Conservation (phyloP, 306 rosid genomes). For the Ammopiptanthus mongolicus region DNA sequence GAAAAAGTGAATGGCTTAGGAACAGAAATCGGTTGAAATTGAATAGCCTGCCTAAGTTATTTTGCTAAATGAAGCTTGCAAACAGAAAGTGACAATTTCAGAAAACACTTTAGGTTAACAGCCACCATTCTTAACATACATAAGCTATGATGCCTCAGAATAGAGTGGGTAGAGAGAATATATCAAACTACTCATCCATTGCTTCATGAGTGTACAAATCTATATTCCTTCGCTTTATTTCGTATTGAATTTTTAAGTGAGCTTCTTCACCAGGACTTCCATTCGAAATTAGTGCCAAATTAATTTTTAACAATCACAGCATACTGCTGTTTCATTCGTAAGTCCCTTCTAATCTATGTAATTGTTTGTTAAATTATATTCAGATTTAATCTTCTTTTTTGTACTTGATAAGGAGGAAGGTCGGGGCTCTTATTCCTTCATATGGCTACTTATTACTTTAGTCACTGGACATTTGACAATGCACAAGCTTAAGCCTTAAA, state of each 20-base stretch:
- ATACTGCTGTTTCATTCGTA: too few species aligned
- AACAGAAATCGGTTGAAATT: background rate
- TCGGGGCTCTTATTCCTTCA: too few species aligned
- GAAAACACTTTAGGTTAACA: background rate
- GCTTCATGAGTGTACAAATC: background rate
- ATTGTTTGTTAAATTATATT: too few species aligned
- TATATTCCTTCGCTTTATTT: background rate
- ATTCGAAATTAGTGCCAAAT: background rate
- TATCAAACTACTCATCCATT: background rate
- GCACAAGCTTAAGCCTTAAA: too few species aligned
- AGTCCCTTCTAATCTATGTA: too few species aligned
- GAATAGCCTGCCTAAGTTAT: background rate
- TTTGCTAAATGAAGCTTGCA: background rate
- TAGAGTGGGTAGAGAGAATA: background rate
- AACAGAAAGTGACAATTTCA: background rate
- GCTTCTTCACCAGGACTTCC: background rate
- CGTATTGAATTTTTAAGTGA: background rate
- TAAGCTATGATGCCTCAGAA: background rate
- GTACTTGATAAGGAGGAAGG: too few species aligned
- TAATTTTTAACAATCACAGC: too few species aligned
- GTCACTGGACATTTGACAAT: too few species aligned
- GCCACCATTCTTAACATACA: background rate
- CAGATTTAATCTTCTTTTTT: too few species aligned
- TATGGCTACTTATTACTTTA: too few species aligned
- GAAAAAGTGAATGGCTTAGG: background rate